A percentile compares a stretch with the other conserved stretches of the same genome.
These are phyloP conservation scores for Caryocar brasiliense DNA, from an alignment of 441 rosid genomes.

Conservation along the genomic window DNA sequence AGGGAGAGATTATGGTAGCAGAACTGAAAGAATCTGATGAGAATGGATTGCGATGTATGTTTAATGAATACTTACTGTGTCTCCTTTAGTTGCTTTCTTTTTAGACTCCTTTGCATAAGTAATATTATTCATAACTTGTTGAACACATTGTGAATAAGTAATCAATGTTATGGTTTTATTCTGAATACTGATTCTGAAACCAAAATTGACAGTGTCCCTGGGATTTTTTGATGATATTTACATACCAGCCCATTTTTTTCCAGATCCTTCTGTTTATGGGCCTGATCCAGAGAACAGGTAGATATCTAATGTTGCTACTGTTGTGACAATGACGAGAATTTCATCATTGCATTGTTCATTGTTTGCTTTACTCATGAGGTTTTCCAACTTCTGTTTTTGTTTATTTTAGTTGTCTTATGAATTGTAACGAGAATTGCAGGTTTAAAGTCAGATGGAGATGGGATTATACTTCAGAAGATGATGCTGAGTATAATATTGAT, in stretches of 20 bases:
- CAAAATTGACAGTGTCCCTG: conserved; percentile 61
- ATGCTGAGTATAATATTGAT: conserved; percentile 34
- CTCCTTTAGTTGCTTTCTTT: too few relatives aligned
- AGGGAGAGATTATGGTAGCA: conserved; percentile 61
- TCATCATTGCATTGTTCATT: not conserved
- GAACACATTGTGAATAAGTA: not conserved
- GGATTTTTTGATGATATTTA: conserved; percentile 88
- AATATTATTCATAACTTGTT: not conserved
- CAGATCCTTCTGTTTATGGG: conserved; percentile 36
- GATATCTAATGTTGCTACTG: not conserved
- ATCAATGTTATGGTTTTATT: too few relatives aligned
- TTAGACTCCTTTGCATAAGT: too few relatives aligned
- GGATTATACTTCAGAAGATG: conserved; percentile 18
- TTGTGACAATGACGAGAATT: not conserved
- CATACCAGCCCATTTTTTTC: conserved; percentile 54
- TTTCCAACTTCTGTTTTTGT: too few relatives aligned
- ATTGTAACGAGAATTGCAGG: conserved; percentile 28
- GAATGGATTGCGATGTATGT: conserved; percentile 62
- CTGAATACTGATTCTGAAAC: conserved; percentile 3
- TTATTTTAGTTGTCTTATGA: too few relatives aligned
- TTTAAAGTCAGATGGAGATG: conserved; percentile 65
- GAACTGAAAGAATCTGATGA: conserved; percentile 54
- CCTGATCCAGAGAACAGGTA: conserved; percentile 51
- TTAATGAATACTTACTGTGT: too few relatives aligned
- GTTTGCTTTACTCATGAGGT: too few relatives aligned